Evolutionary conservation across 1,284 basidiomycete species (phyloP).

Genomic region (Apiotrichum laibachii): DNA sequence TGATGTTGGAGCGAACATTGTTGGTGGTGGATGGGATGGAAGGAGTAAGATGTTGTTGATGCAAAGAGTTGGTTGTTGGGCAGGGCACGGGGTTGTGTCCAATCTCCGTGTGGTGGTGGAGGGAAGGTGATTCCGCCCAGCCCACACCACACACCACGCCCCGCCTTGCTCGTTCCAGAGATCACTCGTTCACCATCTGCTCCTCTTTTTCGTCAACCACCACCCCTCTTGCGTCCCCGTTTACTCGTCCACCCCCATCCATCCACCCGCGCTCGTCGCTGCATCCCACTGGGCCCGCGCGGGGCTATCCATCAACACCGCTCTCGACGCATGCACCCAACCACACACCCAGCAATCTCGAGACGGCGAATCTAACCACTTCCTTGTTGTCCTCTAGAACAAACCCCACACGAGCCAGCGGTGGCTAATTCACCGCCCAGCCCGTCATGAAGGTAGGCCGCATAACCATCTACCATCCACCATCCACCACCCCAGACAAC

Average conservation of each 20-base stretch:
- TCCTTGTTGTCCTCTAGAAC: constrained; percentile 1
- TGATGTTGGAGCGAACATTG: no score
- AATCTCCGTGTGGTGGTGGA: no score
- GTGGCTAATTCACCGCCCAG: constrained; percentile 8
- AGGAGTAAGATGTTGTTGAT: no score
- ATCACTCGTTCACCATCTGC: not conserved
- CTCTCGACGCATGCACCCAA: not conserved
- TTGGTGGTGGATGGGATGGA: no score
- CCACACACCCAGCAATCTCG: not conserved
- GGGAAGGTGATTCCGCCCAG: no score
- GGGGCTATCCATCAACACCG: constrained; percentile 37
- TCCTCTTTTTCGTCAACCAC: constrained; percentile 1
- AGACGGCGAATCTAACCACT: not conserved
- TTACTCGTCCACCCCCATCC: constrained; percentile 19
- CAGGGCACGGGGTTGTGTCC: no score
- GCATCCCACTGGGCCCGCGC: constrained; percentile 5
- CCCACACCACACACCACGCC: no score
- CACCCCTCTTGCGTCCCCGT: not conserved
- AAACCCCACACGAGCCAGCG: constrained; percentile 9
- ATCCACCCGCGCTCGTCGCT: constrained; percentile 32
- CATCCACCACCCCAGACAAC: constrained; percentile 27
- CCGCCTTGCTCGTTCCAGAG: no score
- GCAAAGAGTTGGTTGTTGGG: no score
- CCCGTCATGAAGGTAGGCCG: constrained; percentile 43
- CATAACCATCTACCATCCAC: constrained; percentile 17